phyloP scores from a whole-genome alignment of 345 rosid genomes.

The Hirschfeldia incana region DNA sequence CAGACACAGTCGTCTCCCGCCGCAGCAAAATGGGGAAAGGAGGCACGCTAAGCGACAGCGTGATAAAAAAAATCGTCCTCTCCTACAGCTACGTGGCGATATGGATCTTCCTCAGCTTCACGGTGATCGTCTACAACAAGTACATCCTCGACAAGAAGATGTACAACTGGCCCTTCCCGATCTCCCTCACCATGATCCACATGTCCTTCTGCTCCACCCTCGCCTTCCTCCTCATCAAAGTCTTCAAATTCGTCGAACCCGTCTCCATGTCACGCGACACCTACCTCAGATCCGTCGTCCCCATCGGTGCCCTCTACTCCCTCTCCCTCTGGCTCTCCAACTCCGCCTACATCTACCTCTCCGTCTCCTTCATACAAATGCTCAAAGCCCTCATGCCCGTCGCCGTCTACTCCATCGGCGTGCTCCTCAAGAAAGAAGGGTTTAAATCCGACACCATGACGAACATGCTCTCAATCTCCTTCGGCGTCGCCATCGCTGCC shows the following conservation, averaged over 20 bases:
- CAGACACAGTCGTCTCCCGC: background rate
- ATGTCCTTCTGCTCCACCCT: constrained; percentile 91
- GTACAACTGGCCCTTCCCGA: constrained; percentile 98
- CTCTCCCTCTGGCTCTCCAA: constrained; percentile 95
- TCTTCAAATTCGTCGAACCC: constrained; percentile 88
- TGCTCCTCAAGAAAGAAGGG: constrained; percentile 59
- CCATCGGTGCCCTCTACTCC: constrained; percentile 90
- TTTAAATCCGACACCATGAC: constrained; percentile 75
- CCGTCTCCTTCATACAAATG: constrained; percentile 97
- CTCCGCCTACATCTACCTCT: constrained; percentile 91
- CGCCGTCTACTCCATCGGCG: constrained; percentile 94
- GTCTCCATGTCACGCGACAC: constrained; percentile 85
- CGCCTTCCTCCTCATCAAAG: constrained; percentile 85
- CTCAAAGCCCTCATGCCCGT: constrained; percentile 97
- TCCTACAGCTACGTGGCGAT: constrained; percentile 93
- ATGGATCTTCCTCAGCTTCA: constrained; percentile 98
- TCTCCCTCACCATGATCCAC: constrained; percentile 98
- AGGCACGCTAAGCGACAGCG: constrained; percentile 79
- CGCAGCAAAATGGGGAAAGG: constrained; percentile 66
- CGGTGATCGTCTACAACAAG: constrained; percentile 97
- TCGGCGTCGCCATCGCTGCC: constrained; percentile 88
- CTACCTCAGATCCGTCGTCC: constrained; percentile 82
- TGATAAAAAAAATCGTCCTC: constrained; percentile 78
- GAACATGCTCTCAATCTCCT: constrained; percentile 88
- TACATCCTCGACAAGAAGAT: constrained; percentile 98